These are phyloP conservation scores for Arthrobotrys sinensis DNA, from an alignment of 2,329 filamentous ascomycete genomes.

Conservation along the genomic window DNA sequence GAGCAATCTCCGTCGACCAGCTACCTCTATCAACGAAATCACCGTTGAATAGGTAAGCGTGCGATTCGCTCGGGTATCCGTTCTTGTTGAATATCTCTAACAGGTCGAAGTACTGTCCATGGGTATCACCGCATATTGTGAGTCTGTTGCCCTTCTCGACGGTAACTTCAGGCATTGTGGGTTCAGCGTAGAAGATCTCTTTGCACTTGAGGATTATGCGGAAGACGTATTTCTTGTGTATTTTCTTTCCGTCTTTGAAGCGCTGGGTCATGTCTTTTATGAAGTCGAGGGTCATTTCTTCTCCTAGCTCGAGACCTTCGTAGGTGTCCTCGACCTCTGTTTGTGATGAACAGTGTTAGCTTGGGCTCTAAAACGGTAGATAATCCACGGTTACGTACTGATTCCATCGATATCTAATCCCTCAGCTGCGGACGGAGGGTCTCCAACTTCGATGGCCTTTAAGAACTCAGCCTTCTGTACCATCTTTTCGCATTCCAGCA, in stretches of 20 bases:
- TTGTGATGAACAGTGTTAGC: slow-evolving; percentile 29
- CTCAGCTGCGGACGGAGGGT: slow-evolving; percentile 91
- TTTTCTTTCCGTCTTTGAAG: slow-evolving; percentile 95
- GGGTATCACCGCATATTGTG: slow-evolving; percentile 97
- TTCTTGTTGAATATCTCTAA: slow-evolving; percentile 96
- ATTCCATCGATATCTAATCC: slow-evolving; percentile 91
- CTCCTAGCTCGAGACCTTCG: slow-evolving; percentile 83
- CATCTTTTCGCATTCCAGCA: slow-evolving; percentile 93
- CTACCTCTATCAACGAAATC: slow-evolving; percentile 98
- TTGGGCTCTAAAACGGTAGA: not conserved
- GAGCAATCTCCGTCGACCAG: slow-evolving; percentile 97
- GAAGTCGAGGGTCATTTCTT: slow-evolving; percentile 95
- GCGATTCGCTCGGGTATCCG: slow-evolving; percentile 84
- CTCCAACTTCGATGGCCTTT: slow-evolving; percentile 92
- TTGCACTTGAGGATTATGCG: slow-evolving; percentile 93
- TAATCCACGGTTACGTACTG: slow-evolving; percentile 63
- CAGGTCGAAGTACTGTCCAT: slow-evolving; percentile 97
- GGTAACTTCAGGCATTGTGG: slow-evolving; percentile 95
- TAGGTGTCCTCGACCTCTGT: slow-evolving; percentile 81
- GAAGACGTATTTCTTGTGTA: slow-evolving; percentile 97
- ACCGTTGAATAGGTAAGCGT: slow-evolving; percentile 97
- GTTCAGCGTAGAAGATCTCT: slow-evolving; percentile 89
- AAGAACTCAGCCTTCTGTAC: slow-evolving; percentile 93
- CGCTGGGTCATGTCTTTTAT: slow-evolving; percentile 96
- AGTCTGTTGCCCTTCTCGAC: slow-evolving; percentile 83